phyloP scores from a whole-genome alignment of 225 moss, liverwort and hornwort species.

The Marchantia paleacea region DNA sequence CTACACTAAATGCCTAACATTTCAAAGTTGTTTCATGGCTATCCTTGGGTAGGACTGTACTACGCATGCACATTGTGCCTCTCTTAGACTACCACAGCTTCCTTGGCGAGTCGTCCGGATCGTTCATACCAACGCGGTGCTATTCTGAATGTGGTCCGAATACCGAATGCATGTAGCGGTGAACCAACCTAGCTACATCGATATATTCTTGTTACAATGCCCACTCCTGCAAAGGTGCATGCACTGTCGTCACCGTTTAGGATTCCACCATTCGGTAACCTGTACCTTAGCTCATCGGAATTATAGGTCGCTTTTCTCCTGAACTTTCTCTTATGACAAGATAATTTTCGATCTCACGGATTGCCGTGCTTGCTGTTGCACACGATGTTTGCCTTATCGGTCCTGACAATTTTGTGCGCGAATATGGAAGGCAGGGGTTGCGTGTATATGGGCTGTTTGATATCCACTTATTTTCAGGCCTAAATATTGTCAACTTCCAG shows the following conservation, averaged over 20 bases:
- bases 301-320: neutral
- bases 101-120: neutral
- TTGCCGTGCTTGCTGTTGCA: neutral
- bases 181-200: neutral
- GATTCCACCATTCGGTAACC: neutral
- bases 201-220: neutral
- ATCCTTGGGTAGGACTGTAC: neutral
- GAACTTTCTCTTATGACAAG: neutral
- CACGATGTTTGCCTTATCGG: neutral
- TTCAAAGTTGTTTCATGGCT: neutral
- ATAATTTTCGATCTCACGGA: neutral
- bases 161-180: neutral
- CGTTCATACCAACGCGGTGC: neutral
- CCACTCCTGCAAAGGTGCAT: neutral
- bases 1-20: constrained; percentile 15
- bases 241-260: neutral
- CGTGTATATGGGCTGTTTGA: neutral
- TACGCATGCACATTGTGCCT: neutral
- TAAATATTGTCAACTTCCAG: constrained; percentile 16
- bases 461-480: neutral
- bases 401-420: neutral
- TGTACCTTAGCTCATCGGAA: neutral
- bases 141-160: neutral
- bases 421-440: neutral
- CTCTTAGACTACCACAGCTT: neutral